A percentile compares a stretch with the other conserved stretches of the same genome.
phyloP scores from a whole-genome alignment of 306 rosid species.

The Quercus suber region DNA sequence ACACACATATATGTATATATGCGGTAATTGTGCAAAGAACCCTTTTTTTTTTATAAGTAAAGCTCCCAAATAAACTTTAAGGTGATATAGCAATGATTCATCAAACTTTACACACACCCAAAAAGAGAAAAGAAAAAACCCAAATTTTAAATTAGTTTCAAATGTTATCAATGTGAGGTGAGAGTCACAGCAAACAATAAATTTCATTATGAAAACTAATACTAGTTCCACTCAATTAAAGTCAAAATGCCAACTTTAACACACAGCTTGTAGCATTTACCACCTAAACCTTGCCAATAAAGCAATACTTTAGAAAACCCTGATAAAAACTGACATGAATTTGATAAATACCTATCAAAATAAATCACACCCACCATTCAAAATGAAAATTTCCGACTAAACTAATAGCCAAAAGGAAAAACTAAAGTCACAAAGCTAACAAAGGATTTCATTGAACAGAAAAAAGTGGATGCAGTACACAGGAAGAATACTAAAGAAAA shows the following conservation, averaged over 20 bases:
- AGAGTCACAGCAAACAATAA: background rate
- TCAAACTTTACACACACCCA: background rate
- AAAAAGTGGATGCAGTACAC: too few species aligned
- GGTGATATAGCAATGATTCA: background rate
- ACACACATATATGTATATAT: too few species aligned
- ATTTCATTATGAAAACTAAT: background rate
- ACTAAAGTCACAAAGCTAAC: slow-evolving; percentile 9
- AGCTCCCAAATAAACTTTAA: background rate
- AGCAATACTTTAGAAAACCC: slow-evolving; percentile 6
- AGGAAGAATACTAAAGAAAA: too few species aligned
- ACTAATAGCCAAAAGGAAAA: background rate
- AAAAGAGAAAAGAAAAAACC: background rate
- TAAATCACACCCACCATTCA: slow-evolving; percentile 5
- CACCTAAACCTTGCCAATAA: background rate
- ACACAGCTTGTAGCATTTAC: slow-evolving; percentile 1
- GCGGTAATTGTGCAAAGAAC: too few species aligned
- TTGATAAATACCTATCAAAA: background rate
- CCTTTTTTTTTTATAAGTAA: too few species aligned
- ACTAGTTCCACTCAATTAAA: background rate
- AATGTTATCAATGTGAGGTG: slow-evolving; percentile 6
- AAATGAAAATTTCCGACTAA: slow-evolving; percentile 7
- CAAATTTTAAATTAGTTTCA: background rate
- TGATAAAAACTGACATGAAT: slow-evolving; percentile 3
- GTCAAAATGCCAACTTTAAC: too few species aligned
- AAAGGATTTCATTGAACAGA: too few species aligned